A percentile compares a stretch with the other conserved stretches of the same genome.
Conservation (phyloP, 1,284 basidiomycete genomes). For the Leccinum subspadiceum region DNA sequence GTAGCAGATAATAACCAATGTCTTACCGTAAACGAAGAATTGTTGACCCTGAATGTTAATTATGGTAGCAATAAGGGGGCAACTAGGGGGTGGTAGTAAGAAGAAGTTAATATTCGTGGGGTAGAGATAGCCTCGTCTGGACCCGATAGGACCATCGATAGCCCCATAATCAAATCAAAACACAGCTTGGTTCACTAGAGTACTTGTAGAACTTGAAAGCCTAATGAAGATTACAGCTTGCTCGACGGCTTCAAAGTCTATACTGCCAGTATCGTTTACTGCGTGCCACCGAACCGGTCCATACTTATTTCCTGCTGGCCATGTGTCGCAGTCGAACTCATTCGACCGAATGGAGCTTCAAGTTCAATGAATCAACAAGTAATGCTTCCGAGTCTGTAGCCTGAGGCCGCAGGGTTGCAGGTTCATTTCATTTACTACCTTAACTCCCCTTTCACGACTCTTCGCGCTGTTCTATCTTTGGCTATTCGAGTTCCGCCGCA, state of each 20-base stretch:
- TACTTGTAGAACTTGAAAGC: background rate
- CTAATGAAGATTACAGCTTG: background rate
- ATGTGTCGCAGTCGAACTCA: background rate
- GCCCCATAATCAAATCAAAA: background rate
- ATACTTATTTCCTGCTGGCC: background rate
- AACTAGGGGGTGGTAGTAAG: background rate
- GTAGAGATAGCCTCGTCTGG: background rate
- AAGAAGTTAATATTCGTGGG: background rate
- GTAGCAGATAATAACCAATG: background rate
- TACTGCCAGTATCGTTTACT: background rate
- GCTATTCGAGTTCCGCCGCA: background rate
- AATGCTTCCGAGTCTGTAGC: no score
- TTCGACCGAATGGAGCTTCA: background rate
- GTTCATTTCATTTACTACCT: background rate
- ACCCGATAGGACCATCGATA: background rate
- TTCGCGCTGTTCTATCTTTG: background rate
- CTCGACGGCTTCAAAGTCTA: background rate
- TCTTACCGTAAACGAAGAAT: background rate
- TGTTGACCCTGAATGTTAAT: background rate
- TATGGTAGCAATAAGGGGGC: background rate
- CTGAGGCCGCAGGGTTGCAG: background rate
- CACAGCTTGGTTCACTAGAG: background rate
- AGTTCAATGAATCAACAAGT: background rate
- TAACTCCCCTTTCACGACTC: background rate
- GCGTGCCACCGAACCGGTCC: background rate